A percentile compares a stretch with the other conserved stretches of the same genome.
These are phyloP conservation scores for Penicillium sp. DNA, from an alignment of 2,329 filamentous ascomycete species.

Conservation along the genomic window DNA sequence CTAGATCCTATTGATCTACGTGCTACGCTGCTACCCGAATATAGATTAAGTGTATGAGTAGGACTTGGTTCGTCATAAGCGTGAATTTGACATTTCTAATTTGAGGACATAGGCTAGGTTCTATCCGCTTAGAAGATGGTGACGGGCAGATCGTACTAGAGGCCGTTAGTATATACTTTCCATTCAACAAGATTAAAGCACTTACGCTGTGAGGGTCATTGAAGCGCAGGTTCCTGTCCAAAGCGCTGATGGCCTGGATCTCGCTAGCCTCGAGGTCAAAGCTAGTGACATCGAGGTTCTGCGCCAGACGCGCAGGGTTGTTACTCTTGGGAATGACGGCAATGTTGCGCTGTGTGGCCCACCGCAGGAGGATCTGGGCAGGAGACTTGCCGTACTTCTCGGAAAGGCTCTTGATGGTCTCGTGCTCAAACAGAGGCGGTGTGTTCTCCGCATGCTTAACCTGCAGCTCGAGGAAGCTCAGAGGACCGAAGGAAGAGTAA, in stretches of 20 bases:
- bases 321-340: constrained; percentile 62
- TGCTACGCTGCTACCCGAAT: background rate
- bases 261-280: constrained; percentile 72
- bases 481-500: constrained; percentile 82
- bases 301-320: constrained; percentile 50
- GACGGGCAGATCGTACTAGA: constrained; percentile 54
- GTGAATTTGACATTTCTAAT: background rate
- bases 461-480: constrained; percentile 77
- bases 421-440: constrained; percentile 73
- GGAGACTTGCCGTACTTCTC: constrained; percentile 73
- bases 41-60: background rate
- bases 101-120: background rate
- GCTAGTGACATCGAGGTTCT: constrained; percentile 70
- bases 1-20: background rate
- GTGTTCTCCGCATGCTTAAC: constrained; percentile 70
- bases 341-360: constrained; percentile 81
- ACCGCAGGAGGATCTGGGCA: constrained; percentile 82
- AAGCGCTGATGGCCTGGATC: constrained; percentile 66
- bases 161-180: constrained; percentile 1
- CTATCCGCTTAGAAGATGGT: constrained; percentile 56
- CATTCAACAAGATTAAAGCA: constrained; percentile 22
- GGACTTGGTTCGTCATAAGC: background rate
- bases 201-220: constrained; percentile 76
- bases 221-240: constrained; percentile 73
- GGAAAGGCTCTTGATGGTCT: constrained; percentile 67